These are phyloP conservation scores for Gentiana macrophylla DNA, from an alignment of 257 asterid genomes.

Conservation along the genomic window DNA sequence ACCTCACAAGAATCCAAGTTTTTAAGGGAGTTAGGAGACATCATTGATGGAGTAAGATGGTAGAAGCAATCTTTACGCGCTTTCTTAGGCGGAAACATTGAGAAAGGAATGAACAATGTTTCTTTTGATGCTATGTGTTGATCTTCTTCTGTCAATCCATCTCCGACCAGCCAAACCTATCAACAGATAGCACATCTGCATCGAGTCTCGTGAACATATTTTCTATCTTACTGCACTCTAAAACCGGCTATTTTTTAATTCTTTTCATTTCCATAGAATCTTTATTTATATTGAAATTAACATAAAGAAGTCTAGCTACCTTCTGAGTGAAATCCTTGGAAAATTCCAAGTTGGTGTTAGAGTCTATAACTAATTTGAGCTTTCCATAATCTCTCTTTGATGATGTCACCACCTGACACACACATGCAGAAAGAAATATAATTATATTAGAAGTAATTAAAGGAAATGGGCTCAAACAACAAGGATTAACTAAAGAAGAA, in stretches of 20 bases:
- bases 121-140: slow-evolving; percentile 71
- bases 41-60: slow-evolving; percentile 67
- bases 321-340: slow-evolving; percentile 12
- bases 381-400: slow-evolving; percentile 17
- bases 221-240: too few species aligned
- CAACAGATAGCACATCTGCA: not conserved
- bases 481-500: too few species aligned
- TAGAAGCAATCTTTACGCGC: slow-evolving; percentile 52
- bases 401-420: slow-evolving; percentile 16
- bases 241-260: too few species aligned
- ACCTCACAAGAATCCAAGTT: slow-evolving; percentile 93
- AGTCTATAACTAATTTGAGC: slow-evolving; percentile 11
- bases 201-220: too few species aligned
- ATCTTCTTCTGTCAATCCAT: slow-evolving; percentile 53
- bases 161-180: slow-evolving; percentile 81
- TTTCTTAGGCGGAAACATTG: slow-evolving; percentile 70
- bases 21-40: slow-evolving; percentile 57
- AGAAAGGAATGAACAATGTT: slow-evolving; percentile 60
- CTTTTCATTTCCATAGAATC: too few species aligned
- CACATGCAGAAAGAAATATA: not conserved
- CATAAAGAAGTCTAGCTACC: slow-evolving; percentile 12
- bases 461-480: too few species aligned
- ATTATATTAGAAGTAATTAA: too few species aligned
- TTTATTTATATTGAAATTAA: too few species aligned
- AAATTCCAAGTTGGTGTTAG: slow-evolving; percentile 10